Base-by-base conservation (phyloP, 768 basidiomycete genomes). In the Naganishia kalamii region DNA sequence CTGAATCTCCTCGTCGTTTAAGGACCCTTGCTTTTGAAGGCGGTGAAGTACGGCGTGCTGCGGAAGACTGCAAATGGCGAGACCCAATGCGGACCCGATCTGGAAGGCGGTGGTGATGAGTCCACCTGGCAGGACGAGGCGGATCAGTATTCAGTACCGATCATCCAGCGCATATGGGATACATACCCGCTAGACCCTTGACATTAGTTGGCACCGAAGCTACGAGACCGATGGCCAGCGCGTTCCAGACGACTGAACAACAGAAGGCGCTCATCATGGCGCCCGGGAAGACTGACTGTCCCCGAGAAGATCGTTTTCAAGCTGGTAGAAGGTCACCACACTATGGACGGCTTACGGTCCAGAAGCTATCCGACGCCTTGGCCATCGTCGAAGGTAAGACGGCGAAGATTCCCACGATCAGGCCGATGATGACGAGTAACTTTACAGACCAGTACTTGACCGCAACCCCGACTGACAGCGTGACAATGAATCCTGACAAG, bases 51-150 rank as follows among this genome's bases (percentile, higher is more conserved):
- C n/a, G n/a, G n/a, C 32, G 19, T 52, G 29, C 35, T 35, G 51
- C 12, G 51, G 51, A 12, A 52, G 30, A 52, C 51, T 52, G 51
- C 51, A 52, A 21, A 52, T 52, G 30, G 51, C 51, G 11, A 52
- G 51, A 12, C 51, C 51, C 1, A 52, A 19, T 4, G 51, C 29
- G n/a, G 29, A 17, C 35, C 51, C 51, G 29, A 33, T 35, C 51
- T 52, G 51, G 32, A 52, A 52, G 12, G 51, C 51, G 3, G 51
- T 52, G 15, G 51, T 35, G 4, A 52, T 52, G 30, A 52, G 19
- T 11, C 51, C 30, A 21, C 51, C 51, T 32, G 8, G 8, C 49
- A 17, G 13, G 33, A 32, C 1, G 4, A 35, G 17, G 11, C 27
- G 6, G 8, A 17, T 25, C 7, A 29, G 51, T 35, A 35, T 19